phyloP scores from a whole-genome alignment of 2,329 filamentous ascomycete genomes.

The Xylariaceae sp. region DNA sequence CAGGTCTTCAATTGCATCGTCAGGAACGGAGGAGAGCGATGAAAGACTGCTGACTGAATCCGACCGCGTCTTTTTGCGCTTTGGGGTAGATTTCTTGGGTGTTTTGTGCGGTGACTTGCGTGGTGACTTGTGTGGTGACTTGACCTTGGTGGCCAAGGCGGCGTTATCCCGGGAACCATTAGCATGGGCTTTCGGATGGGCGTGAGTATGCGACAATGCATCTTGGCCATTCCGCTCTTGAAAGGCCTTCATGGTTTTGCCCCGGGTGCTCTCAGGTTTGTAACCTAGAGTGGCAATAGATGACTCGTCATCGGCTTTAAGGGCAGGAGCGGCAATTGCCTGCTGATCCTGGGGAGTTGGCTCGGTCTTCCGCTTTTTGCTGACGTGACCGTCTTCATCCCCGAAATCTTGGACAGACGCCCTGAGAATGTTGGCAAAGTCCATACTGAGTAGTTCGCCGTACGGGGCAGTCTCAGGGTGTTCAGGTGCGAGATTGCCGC shows the following conservation, averaged over 20 bases:
- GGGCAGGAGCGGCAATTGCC: not conserved
- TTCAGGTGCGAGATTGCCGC: slow-evolving; percentile 39
- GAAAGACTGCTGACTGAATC: slow-evolving; percentile 31
- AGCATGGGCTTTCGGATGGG: not conserved
- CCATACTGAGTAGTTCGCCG: slow-evolving; percentile 41
- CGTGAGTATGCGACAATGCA: not conserved
- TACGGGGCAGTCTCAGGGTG: slow-evolving; percentile 49
- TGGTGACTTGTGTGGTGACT: slow-evolving; percentile 1
- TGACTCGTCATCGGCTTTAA: too few species aligned
- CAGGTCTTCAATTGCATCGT: slow-evolving; percentile 29
- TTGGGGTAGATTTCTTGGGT: slow-evolving; percentile 16
- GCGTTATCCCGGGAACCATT: not conserved
- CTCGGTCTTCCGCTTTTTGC: slow-evolving; percentile 29
- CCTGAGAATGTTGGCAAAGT: slow-evolving; percentile 28
- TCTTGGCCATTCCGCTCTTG: not conserved
- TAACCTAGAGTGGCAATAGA: too few species aligned
- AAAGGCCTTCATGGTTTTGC: too few species aligned
- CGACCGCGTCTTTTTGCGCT: slow-evolving; percentile 23
- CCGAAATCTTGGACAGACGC: slow-evolving; percentile 7
- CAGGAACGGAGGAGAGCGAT: slow-evolving; percentile 31
- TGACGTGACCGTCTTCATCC: slow-evolving; percentile 25
- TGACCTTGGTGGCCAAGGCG: not conserved
- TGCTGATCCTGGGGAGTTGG: slow-evolving; percentile 2
- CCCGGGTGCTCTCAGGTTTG: too few species aligned
- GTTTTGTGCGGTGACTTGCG: slow-evolving; percentile 12